Conservation (phyloP, 192 early-diverging fungal species). For the Ramicandelaber brevisporus region DNA sequence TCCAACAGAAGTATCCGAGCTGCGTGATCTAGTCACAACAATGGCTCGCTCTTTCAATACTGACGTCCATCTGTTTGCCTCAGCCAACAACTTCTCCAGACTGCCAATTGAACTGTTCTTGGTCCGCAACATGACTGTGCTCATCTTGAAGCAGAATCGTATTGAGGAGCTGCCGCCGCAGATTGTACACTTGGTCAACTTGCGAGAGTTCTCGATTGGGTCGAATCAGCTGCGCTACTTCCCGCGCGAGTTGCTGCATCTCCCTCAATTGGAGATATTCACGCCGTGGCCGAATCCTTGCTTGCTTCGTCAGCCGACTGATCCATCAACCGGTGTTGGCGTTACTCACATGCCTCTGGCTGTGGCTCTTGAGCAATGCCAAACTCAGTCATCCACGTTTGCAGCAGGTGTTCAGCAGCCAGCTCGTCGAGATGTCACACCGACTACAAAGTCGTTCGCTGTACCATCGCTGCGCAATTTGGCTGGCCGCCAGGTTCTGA, state of each 20-base stretch:
- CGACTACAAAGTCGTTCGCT: too few species aligned
- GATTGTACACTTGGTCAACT: conserved; percentile 13
- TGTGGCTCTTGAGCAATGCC: too few species aligned
- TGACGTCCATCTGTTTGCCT: conserved; percentile 10
- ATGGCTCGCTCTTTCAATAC: conserved; percentile 11
- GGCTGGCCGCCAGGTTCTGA: too few species aligned
- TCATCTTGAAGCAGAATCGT: conserved; percentile 16
- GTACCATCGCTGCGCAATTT: too few species aligned
- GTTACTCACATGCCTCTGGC: too few species aligned
- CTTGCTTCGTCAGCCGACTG: conserved; percentile 2
- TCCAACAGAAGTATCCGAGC: conserved; percentile 17
- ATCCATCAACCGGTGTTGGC: too few species aligned
- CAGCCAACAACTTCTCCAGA: conserved; percentile 7
- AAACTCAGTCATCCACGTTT: too few species aligned
- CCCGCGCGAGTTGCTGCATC: conserved; percentile 10
- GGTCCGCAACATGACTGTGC: conserved; percentile 17
- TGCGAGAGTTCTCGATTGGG: conserved; percentile 16
- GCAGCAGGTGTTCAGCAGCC: too few species aligned
- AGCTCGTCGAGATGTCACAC: too few species aligned
- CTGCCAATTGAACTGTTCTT: conserved; percentile 15
- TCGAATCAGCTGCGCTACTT: conserved; percentile 11
- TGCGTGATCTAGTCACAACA: conserved; percentile 16
- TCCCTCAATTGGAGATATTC: conserved; percentile 9
- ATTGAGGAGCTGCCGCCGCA: conserved; percentile 14
- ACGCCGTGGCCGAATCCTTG: conserved; percentile 14